phyloP scores from a whole-genome alignment of 495 filamentous ascomycete genomes.

The Aspergillus funiculosus region DNA sequence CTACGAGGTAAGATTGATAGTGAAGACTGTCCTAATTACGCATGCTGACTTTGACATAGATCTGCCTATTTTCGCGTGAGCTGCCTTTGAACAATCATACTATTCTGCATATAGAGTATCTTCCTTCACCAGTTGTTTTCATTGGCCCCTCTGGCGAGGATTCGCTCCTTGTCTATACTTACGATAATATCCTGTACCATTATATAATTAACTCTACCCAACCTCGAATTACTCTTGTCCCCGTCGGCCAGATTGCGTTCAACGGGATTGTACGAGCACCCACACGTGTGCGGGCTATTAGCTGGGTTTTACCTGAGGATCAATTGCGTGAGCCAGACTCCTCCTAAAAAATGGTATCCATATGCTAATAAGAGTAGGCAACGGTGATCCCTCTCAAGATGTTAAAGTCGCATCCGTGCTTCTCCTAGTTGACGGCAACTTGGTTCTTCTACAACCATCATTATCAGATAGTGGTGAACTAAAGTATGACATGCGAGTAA shows the following conservation, averaged over 20 bases:
- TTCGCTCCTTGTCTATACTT: constrained; percentile 91
- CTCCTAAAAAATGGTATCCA: not conserved
- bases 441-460: constrained; percentile 86
- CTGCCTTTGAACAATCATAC: constrained; percentile 65
- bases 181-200: constrained; percentile 93
- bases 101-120: constrained; percentile 65
- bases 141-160: constrained; percentile 86
- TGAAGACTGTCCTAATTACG: not conserved
- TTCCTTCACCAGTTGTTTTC: constrained; percentile 78
- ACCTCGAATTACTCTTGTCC: constrained; percentile 70
- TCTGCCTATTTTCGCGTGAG: constrained; percentile 90
- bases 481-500: constrained; percentile 97
- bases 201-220: constrained; percentile 72
- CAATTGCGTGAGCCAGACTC: constrained; percentile 59
- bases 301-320: constrained; percentile 91
- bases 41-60: constrained; percentile 33
- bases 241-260: constrained; percentile 94
- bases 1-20: constrained; percentile 55
- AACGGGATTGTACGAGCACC: constrained; percentile 94
- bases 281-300: constrained; percentile 83
- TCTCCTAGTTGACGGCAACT: constrained; percentile 91
- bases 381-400: constrained; percentile 94
- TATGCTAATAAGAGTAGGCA: constrained; percentile 40
- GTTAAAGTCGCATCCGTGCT: constrained; percentile 90
- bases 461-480: constrained; percentile 67